A percentile compares a stretch with the other conserved stretches of the same genome.
Evolutionary conservation across 495 filamentous ascomycete species (phyloP).

Genomic region (Lasiosphaeria hispida): DNA sequence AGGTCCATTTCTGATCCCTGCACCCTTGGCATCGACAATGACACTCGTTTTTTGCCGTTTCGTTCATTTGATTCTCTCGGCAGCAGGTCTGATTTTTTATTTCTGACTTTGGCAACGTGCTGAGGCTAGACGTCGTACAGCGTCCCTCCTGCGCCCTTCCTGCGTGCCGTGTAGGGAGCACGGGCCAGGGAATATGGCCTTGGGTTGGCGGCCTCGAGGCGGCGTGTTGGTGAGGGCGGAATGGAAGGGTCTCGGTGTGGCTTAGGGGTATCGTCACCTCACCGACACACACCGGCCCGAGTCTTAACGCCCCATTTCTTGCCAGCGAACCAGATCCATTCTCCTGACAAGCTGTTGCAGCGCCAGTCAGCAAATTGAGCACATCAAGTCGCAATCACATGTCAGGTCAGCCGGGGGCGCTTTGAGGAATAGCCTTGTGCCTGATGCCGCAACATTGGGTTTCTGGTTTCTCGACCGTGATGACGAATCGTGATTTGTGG

Average conservation of each 20-base stretch:
- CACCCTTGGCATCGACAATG: slow-evolving; percentile 20
- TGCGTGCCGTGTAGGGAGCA: too few relatives aligned
- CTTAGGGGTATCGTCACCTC: neutral
- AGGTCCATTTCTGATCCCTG: slow-evolving; percentile 7
- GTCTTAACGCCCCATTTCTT: neutral
- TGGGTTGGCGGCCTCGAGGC: too few relatives aligned
- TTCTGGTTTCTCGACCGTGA: too few relatives aligned
- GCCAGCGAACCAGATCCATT: neutral
- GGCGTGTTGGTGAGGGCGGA: too few relatives aligned
- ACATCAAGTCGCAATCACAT: slow-evolving; percentile 19
- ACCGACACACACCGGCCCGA: neutral
- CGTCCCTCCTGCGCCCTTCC: too few relatives aligned
- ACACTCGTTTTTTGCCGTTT: slow-evolving; percentile 8
- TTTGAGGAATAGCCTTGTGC: neutral
- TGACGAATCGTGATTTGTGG: too few relatives aligned
- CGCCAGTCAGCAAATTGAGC: slow-evolving; percentile 15
- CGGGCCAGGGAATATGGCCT: too few relatives aligned
- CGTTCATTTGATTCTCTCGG: neutral
- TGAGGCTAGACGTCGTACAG: too few relatives aligned
- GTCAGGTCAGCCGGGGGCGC: slow-evolving; percentile 5
- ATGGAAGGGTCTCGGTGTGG: too few relatives aligned
- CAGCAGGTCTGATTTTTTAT: neutral
- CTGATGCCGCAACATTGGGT: too few relatives aligned
- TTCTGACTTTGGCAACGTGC: too few relatives aligned
- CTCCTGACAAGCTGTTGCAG: slow-evolving; percentile 11